Evolutionary conservation across 768 basidiomycete genomes (phyloP).

Genomic region (Calocybe indica): DNA sequence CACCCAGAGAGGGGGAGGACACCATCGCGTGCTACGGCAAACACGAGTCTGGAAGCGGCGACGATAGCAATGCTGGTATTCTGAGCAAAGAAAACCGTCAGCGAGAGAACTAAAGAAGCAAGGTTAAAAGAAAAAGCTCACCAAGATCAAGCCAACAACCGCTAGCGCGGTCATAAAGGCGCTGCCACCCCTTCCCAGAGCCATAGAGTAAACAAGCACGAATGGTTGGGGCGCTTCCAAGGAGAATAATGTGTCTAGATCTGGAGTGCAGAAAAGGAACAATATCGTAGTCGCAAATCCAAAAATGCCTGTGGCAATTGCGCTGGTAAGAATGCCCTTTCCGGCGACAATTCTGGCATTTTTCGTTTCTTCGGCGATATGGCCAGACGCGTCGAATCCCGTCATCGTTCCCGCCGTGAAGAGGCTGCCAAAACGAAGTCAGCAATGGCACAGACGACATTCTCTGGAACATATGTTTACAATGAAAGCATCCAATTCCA

Average conservation of each 20-base stretch:
- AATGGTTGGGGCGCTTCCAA: slow-evolving; percentile 87
- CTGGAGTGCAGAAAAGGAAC: slow-evolving; percentile 82
- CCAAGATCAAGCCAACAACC: slow-evolving; percentile 78
- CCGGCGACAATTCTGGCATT: slow-evolving; percentile 80
- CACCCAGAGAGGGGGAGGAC: slow-evolving; percentile 79
- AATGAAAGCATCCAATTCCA: slow-evolving; percentile 94
- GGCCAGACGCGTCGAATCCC: slow-evolving; percentile 87
- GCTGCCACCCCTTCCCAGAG: slow-evolving; percentile 73
- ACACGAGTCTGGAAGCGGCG: slow-evolving; percentile 83
- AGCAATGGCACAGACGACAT: not conserved
- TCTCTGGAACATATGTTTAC: slow-evolving; percentile 27
- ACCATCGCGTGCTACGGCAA: slow-evolving; percentile 92
- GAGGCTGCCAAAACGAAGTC: slow-evolving; percentile 39
- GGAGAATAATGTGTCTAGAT: slow-evolving; percentile 68
- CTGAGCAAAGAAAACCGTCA: slow-evolving; percentile 25
- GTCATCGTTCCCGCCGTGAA: slow-evolving; percentile 86
- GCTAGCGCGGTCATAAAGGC: slow-evolving; percentile 88
- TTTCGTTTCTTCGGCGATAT: slow-evolving; percentile 86
- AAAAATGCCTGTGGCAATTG: slow-evolving; percentile 71
- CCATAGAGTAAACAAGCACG: slow-evolving; percentile 80
- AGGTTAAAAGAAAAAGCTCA: slow-evolving; percentile 24
- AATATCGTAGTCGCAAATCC: slow-evolving; percentile 76
- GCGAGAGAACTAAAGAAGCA: not conserved
- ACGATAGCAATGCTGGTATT: slow-evolving; percentile 87
- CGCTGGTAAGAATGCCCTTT: slow-evolving; percentile 76